phyloP scores from a whole-genome alignment of 2,329 filamentous ascomycete species.

The Triangularia verruculosa region DNA sequence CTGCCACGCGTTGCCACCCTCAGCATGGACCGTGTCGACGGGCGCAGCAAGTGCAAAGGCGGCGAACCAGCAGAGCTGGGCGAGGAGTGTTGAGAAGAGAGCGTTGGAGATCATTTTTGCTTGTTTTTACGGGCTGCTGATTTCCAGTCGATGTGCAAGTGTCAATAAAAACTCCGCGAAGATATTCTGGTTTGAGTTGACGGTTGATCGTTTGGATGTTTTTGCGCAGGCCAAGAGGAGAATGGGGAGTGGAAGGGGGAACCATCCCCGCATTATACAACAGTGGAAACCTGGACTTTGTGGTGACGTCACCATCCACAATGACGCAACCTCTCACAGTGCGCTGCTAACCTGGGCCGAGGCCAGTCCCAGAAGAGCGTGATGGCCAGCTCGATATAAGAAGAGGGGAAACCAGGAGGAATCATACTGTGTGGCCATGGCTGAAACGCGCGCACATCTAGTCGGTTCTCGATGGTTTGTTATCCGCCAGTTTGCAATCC shows the following conservation, averaged over 20 bases:
- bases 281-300: neutral
- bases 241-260: neutral
- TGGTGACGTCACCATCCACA: neutral
- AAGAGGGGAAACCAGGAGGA: neutral
- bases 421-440: neutral
- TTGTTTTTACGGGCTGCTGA: slow-evolving; percentile 40
- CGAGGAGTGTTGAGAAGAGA: slow-evolving; percentile 40
- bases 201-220: neutral
- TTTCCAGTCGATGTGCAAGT: neutral
- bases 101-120: slow-evolving; percentile 40
- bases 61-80: slow-evolving; percentile 53
- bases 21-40: slow-evolving; percentile 35
- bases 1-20: slow-evolving; percentile 47
- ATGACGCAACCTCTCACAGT: neutral
- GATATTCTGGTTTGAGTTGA: neutral
- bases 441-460: neutral
- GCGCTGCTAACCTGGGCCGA: too few species aligned
- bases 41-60: slow-evolving; percentile 49
- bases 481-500: neutral
- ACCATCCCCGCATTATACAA: neutral
- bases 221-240: neutral
- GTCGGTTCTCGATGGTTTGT: too few species aligned
- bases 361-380: too few species aligned
- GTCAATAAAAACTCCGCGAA: neutral
- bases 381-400: neutral